Base-by-base conservation (phyloP, 1,284 basidiomycete genomes). In the Cryptococcus wingfieldii region DNA sequence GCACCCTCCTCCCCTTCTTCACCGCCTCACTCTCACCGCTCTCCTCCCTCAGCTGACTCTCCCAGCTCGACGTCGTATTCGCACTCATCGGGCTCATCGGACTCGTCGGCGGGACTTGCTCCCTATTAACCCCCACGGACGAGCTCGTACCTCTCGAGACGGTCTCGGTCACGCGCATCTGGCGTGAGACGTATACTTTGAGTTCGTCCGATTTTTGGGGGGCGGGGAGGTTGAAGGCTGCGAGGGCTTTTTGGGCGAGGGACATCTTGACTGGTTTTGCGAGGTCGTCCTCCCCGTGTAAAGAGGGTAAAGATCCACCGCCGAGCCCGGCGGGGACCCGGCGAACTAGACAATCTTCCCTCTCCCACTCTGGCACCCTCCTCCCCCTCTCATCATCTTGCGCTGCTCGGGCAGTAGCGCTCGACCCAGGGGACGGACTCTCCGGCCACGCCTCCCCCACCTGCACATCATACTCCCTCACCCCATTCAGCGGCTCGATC, bases 301-400 rank as follows among this genome's bases (percentile, higher is more conserved):
- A 3, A 34, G 31, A 34, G 1, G 31, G 6, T 6, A 34, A 10
- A 8, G 31, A 34, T 34, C 10, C 31, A 23, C 34, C 47, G 6
- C 25, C 45, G 23, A 27, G 45, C 47, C 7, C 39, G 27, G 19
- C 43, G 12, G 13, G 46, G 5, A 54, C 52, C 6, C 47, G 51
- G 23, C 53, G 56, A 1, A 65, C 65, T 5, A 67, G 54, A 51
- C 63, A 64, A 49, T 71, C 69, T 18, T 64, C 63, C 13, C 62
- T 56, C 31, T 57, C 53, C 61, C 63, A 69, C 48, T 68, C 69
- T 5, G 62, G 63, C 16, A 38, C 45, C 4, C 18, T 34, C 39
- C 27, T 7, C 25, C 63, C 60, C 13, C 61, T 54, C n/a, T n/a
- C n/a, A n/a, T n/a, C n/a, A n/a, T n/a, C n/a, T n/a, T n/a, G n/a